Percentiles rank a stretch among this genome's conserved stretches.
phyloP scores from a whole-genome alignment of 495 filamentous ascomycete species.

The Penicillium lividum region DNA sequence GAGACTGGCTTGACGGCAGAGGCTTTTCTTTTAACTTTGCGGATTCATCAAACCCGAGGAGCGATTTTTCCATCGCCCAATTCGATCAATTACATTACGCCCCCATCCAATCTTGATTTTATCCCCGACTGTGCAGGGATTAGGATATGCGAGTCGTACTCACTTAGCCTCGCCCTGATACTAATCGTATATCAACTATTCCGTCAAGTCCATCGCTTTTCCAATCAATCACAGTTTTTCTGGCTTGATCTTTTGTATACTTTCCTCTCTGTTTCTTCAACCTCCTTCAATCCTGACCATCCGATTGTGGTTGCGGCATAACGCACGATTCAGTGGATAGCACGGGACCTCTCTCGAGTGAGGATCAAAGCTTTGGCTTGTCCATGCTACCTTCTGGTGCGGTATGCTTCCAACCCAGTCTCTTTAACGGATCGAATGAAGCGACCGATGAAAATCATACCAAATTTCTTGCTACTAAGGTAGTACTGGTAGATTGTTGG shows the following conservation, averaged over 20 bases:
- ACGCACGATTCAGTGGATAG: conserved; percentile 9
- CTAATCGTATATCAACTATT: conserved; percentile 21
- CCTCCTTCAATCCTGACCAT: neutral
- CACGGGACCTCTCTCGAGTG: conserved; percentile 89
- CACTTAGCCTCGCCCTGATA: conserved; percentile 15
- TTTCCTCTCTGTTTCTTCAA: conserved; percentile 1
- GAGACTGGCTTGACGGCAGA: conserved; percentile 32
- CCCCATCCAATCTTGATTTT: conserved; percentile 38
- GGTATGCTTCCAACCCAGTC: neutral
- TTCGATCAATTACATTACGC: conserved; percentile 32
- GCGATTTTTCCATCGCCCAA: conserved; percentile 25
- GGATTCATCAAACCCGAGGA: neutral
- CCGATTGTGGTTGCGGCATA: neutral
- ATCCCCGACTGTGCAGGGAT: conserved; percentile 22
- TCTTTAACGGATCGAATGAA: conserved; percentile 1
- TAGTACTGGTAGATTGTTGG: conserved; percentile 27
- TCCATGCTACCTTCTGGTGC: conserved; percentile 47
- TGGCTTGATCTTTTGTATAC: conserved; percentile 4
- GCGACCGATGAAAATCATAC: conserved; percentile 33
- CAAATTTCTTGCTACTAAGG: conserved; percentile 13
- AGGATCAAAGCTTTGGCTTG: conserved; percentile 96
- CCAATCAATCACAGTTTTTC: conserved; percentile 14
- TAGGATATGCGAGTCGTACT: conserved; percentile 19
- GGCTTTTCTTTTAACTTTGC: neutral
- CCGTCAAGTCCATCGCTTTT: neutral